These are phyloP conservation scores for Ophiobolus disseminans DNA, from an alignment of 2,329 filamentous ascomycete species.

Conservation along the genomic window DNA sequence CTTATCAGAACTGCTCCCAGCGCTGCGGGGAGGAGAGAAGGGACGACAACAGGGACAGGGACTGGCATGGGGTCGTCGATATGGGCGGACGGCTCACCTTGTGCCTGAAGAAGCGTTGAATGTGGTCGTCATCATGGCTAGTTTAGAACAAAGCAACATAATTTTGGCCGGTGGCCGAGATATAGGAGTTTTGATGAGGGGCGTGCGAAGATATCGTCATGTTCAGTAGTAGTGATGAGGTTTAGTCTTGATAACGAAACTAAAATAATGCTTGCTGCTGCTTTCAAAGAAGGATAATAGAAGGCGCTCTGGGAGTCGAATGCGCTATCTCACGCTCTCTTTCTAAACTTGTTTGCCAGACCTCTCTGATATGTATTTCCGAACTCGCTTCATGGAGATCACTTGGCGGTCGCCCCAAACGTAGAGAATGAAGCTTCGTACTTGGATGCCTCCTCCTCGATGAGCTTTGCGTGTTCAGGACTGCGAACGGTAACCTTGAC, in stretches of 20 bases:
- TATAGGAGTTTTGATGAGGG: not conserved
- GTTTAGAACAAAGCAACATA: not conserved
- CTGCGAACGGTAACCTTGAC: slow-evolving; percentile 32
- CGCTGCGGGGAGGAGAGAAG: not conserved
- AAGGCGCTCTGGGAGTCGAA: not conserved
- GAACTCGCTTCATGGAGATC: not conserved
- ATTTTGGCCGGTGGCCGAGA: not conserved
- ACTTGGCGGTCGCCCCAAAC: not conserved
- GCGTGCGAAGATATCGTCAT: not conserved
- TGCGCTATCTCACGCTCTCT: not conserved
- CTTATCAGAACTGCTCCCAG: not conserved
- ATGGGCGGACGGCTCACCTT: not conserved
- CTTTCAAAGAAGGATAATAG: not conserved
- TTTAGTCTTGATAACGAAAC: not conserved
- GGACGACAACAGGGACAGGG: not conserved
- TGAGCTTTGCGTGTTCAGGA: slow-evolving; percentile 23
- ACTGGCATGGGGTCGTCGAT: not conserved
- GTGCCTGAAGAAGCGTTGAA: not conserved
- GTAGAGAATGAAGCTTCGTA: slow-evolving; percentile 1
- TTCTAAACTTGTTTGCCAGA: not conserved
- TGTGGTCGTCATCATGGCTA: not conserved
- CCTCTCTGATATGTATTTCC: not conserved
- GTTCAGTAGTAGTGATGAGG: too few relatives aligned
- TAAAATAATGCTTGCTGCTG: not conserved
- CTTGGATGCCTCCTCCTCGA: slow-evolving; percentile 13